phyloP scores from a whole-genome alignment of 2,329 filamentous ascomycete genomes.

The Leptographium procerum region DNA sequence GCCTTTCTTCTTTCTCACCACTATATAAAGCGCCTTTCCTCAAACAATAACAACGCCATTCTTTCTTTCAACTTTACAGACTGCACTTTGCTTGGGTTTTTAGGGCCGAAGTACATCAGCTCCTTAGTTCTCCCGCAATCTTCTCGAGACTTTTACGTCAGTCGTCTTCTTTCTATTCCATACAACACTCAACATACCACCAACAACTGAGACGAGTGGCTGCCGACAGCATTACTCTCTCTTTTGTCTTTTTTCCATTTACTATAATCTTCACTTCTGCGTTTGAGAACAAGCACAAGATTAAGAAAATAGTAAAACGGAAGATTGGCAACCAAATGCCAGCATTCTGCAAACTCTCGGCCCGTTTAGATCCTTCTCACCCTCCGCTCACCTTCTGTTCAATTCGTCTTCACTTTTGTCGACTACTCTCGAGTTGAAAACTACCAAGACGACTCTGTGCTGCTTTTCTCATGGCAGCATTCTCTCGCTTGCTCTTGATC shows the following conservation, averaged over 20 bases:
- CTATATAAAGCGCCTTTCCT: background rate
- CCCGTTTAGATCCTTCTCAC: background rate
- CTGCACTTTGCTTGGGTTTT: background rate
- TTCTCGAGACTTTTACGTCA: background rate
- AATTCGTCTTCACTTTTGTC: background rate
- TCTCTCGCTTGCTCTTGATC: background rate
- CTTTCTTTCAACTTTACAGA: background rate
- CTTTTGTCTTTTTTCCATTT: background rate
- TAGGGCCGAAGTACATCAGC: background rate
- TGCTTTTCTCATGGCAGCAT: background rate
- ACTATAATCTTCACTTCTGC: background rate
- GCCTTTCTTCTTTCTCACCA: background rate
- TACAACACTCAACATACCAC: no score
- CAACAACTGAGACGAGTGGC: background rate
- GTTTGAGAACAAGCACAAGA: background rate
- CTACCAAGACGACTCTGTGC: background rate
- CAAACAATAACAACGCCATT: background rate
- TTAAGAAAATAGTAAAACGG: background rate
- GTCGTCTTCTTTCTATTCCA: no score
- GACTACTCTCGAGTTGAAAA: background rate
- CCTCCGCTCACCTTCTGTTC: background rate
- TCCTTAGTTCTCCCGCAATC: background rate
- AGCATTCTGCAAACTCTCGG: background rate
- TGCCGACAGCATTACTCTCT: background rate
- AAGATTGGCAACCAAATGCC: background rate